These are phyloP conservation scores for Neurospora africana DNA, from an alignment of 495 filamentous ascomycete species.

Conservation along the genomic window DNA sequence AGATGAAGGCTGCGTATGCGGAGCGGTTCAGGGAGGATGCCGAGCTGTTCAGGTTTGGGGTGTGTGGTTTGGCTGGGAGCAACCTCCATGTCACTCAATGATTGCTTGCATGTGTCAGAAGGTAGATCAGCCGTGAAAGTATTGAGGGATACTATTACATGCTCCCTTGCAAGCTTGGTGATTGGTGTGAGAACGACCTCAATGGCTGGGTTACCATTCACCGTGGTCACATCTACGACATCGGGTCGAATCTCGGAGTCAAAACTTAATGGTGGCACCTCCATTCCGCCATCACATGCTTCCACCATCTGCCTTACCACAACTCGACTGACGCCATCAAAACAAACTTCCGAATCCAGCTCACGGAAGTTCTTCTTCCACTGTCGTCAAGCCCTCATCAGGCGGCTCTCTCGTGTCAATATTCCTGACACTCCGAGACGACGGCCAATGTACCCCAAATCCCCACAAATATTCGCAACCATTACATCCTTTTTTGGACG, in stretches of 20 bases:
- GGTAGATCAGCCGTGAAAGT: too few species aligned
- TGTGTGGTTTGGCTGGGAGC: background rate
- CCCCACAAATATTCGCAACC: too few species aligned
- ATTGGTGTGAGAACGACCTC: too few species aligned
- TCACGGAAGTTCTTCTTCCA: background rate
- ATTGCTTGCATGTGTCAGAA: background rate
- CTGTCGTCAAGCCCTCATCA: background rate
- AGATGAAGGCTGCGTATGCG: constrained; percentile 18
- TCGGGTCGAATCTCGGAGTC: too few species aligned
- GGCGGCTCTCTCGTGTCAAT: background rate
- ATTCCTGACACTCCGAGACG: background rate
- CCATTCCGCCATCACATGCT: too few species aligned
- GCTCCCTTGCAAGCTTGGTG: too few species aligned
- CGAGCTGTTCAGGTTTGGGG: background rate
- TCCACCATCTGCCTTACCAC: background rate
- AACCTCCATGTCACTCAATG: background rate
- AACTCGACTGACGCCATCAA: background rate
- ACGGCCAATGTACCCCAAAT: too few species aligned
- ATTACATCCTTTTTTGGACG: background rate
- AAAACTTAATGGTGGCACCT: too few species aligned
- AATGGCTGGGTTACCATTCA: too few species aligned
- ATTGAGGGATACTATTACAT: too few species aligned
- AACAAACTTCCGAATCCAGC: background rate
- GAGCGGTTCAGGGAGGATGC: background rate
- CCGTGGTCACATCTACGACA: too few species aligned